Percentiles rank a stretch among this genome's conserved stretches.
phyloP scores from a whole-genome alignment of 805 yeast genomes.

The Soucietia sequanensis region DNA sequence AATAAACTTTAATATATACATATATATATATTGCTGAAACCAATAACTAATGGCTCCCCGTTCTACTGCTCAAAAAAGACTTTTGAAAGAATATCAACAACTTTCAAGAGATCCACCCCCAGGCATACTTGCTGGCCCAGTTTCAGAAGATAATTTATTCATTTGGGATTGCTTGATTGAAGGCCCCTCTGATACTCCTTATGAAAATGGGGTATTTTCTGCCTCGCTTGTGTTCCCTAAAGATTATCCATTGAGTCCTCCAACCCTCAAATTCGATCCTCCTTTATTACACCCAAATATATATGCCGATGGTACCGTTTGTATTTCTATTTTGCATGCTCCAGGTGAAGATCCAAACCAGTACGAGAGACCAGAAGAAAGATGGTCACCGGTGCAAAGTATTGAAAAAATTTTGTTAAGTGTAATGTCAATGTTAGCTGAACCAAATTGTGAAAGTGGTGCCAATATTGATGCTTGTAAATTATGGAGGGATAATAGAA shows the following conservation, averaged over 20 bases:
- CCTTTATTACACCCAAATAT: conserved; percentile 91
- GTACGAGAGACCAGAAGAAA: conserved; percentile 92
- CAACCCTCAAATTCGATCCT: conserved; percentile 70
- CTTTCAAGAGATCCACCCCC: conserved; percentile 86
- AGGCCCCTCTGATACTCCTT: conserved; percentile 83
- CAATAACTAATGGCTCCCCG: conserved; percentile 26
- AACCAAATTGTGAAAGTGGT: conserved; percentile 94
- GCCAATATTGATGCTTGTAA: conserved; percentile 83
- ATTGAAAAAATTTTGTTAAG: conserved; percentile 93
- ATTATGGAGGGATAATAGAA: conserved; percentile 85
- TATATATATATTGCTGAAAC: not conserved
- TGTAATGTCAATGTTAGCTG: conserved; percentile 95
- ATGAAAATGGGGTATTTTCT: conserved; percentile 85
- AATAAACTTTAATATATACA: no score
- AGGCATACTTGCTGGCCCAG: conserved; percentile 93
- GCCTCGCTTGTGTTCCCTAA: conserved; percentile 70
- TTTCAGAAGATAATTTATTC: conserved; percentile 68
- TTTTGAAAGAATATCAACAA: conserved; percentile 87
- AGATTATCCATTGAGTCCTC: conserved; percentile 85
- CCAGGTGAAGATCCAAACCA: conserved; percentile 97
- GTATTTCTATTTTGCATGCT: conserved; percentile 91
- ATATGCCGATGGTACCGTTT: conserved; percentile 91
- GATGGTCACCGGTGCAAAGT: conserved; percentile 98
- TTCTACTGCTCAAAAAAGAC: conserved; percentile 78
- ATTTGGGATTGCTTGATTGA: conserved; percentile 82